Evolutionary conservation across 2,329 filamentous ascomycete species (phyloP).

Genomic region (Neonectria hederae): DNA sequence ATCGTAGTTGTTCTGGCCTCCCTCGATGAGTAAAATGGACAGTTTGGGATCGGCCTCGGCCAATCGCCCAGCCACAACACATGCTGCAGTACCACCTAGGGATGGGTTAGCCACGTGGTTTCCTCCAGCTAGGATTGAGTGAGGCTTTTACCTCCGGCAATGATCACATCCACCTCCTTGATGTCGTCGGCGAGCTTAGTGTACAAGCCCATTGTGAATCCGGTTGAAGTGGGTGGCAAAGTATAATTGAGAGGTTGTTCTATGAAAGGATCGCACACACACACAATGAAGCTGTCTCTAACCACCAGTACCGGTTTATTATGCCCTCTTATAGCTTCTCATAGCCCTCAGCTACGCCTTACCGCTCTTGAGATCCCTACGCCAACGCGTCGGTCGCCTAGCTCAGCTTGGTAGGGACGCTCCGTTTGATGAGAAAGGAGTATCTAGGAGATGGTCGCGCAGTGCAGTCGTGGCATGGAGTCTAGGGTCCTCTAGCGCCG

Average conservation of each 20-base stretch:
- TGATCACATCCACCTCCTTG: constrained; percentile 34
- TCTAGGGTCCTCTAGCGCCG: not conserved
- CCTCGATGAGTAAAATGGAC: constrained; percentile 46
- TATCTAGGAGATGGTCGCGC: not conserved
- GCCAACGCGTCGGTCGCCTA: not conserved
- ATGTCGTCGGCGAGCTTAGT: constrained; percentile 11
- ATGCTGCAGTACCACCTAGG: constrained; percentile 46
- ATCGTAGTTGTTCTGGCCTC: constrained; percentile 42
- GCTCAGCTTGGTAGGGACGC: not conserved
- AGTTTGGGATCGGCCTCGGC: constrained; percentile 42
- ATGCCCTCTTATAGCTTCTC: not conserved
- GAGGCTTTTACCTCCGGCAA: constrained; percentile 31
- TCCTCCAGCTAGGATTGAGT: not conserved
- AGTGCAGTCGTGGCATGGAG: not conserved
- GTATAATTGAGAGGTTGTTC: not conserved
- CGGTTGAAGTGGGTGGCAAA: not conserved
- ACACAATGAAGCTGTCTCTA: not conserved
- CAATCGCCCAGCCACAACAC: constrained; percentile 44
- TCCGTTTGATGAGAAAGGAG: not conserved
- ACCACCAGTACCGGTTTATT: not conserved
- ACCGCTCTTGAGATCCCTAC: not conserved
- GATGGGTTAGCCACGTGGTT: not conserved
- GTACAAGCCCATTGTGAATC: constrained; percentile 7
- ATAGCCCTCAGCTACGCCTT: not conserved
- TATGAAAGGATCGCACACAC: not conserved